phyloP scores from a whole-genome alignment of 306 rosid genomes.

The cucumber (Cucumis sativus) region DNA sequence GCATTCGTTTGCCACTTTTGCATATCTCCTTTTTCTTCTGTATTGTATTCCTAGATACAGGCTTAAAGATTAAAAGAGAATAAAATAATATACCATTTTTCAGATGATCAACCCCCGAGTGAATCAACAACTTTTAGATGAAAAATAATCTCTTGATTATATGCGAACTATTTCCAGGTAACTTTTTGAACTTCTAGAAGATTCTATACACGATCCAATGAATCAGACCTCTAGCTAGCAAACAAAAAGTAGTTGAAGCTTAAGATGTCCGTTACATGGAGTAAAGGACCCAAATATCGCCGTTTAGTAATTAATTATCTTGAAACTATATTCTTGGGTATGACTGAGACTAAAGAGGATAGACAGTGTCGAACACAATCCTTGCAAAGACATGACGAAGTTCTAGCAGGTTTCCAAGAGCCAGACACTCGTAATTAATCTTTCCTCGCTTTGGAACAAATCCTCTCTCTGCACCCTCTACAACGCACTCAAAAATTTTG shows the following conservation, averaged over 20 bases:
- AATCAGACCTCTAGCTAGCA: neutral
- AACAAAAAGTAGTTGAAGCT: neutral
- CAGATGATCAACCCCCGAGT: neutral
- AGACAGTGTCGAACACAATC: slow-evolving; percentile 58
- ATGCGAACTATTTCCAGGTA: neutral
- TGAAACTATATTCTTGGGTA: neutral
- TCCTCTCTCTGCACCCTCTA: slow-evolving; percentile 11
- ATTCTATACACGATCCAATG: neutral
- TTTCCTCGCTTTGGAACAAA: slow-evolving; percentile 37
- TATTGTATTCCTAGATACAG: neutral
- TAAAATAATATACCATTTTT: neutral
- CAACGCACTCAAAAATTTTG: slow-evolving; percentile 37
- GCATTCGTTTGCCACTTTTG: neutral
- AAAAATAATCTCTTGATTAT: neutral
- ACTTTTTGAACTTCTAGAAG: neutral
- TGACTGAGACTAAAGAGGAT: slow-evolving; percentile 29
- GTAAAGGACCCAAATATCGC: neutral
- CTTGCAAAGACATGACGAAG: slow-evolving; percentile 60
- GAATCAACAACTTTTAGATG: neutral
- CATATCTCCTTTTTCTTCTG: neutral
- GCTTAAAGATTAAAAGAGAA: neutral
- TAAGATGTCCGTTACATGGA: neutral
- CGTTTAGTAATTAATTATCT: neutral
- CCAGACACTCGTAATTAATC: slow-evolving; percentile 39
- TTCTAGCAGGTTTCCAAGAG: slow-evolving; percentile 36